A percentile compares a stretch with the other conserved stretches of the same genome.
Conservation (phyloP, 768 basidiomycete genomes). For the Multifurca ochricompacta region DNA sequence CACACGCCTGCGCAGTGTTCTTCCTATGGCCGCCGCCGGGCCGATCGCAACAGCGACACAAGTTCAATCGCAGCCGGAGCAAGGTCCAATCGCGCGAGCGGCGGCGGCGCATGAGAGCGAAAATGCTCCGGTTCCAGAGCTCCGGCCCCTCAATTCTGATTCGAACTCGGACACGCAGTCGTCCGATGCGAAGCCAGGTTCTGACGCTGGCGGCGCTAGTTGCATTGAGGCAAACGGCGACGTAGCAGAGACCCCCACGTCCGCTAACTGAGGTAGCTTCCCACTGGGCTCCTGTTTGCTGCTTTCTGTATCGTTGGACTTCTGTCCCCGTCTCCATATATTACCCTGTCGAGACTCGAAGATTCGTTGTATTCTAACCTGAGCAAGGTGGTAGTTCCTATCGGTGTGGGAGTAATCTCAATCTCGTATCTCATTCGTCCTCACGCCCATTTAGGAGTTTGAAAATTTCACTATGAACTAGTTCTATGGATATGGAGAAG, state of each 20-base stretch:
- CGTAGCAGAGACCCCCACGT: not conserved
- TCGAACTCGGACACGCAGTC: constrained; percentile 2
- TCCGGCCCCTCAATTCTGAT: constrained; percentile 5
- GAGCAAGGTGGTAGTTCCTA: not conserved
- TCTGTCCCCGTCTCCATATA: not conserved
- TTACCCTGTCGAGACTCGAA: not conserved
- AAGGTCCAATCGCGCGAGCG: not conserved
- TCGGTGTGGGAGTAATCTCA: not conserved
- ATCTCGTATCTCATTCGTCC: not conserved
- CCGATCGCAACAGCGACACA: constrained; percentile 1
- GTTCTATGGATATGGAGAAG: not conserved
- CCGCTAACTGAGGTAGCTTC: not conserved
- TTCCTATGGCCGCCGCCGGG: constrained; percentile 30
- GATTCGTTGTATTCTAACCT: not conserved
- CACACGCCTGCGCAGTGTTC: constrained; percentile 61
- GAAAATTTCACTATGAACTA: not conserved
- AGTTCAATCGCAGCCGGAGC: constrained; percentile 4
- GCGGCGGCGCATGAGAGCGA: not conserved
- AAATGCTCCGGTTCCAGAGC: constrained; percentile 8
- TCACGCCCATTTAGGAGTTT: not conserved
- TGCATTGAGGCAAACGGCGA: constrained; percentile 7
- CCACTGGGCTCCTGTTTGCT: not conserved
- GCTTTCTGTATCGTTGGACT: constrained; percentile 3
- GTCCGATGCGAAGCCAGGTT: constrained; percentile 8
- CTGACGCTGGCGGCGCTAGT: constrained; percentile 14